A percentile compares a stretch with the other conserved stretches of the same genome.
These are phyloP conservation scores for Herpotrichia juniperi DNA, from an alignment of 2,329 filamentous ascomycete species.

Conservation along the genomic window DNA sequence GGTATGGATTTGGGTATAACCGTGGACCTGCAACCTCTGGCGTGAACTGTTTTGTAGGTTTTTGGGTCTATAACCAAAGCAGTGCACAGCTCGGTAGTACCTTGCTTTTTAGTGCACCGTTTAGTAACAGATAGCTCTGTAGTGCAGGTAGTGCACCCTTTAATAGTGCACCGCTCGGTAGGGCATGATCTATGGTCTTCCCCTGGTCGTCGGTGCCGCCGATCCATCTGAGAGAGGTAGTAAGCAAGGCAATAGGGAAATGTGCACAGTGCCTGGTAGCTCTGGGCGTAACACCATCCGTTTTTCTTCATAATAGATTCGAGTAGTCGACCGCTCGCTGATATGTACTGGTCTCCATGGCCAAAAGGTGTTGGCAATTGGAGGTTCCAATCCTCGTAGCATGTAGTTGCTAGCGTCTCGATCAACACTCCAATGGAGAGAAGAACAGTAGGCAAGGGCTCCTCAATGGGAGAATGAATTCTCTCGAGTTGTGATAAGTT, in stretches of 20 bases:
- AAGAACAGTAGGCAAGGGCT: background rate
- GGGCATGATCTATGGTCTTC: background rate
- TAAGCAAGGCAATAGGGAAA: background rate
- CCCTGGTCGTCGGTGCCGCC: background rate
- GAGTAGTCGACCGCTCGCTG: background rate
- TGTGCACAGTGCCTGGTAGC: background rate
- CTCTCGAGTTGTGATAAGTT: background rate
- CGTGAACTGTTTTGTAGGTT: background rate
- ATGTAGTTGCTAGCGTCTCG: background rate
- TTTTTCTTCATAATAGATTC: background rate
- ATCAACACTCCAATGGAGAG: background rate
- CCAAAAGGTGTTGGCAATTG: background rate
- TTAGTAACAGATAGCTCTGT: background rate
- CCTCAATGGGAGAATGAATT: background rate
- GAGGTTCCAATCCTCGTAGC: background rate
- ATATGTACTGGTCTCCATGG: background rate
- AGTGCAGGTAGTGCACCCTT: background rate
- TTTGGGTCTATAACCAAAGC: background rate
- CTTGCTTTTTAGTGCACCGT: background rate
- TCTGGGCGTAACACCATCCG: background rate
- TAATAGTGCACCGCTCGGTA: background rate
- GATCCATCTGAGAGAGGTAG: background rate
- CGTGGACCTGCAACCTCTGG: background rate
- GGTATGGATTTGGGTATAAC: background rate
- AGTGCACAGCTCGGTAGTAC: background rate